Conservation (phyloP, 1,284 basidiomycete genomes). For the Tilletia indica region DNA sequence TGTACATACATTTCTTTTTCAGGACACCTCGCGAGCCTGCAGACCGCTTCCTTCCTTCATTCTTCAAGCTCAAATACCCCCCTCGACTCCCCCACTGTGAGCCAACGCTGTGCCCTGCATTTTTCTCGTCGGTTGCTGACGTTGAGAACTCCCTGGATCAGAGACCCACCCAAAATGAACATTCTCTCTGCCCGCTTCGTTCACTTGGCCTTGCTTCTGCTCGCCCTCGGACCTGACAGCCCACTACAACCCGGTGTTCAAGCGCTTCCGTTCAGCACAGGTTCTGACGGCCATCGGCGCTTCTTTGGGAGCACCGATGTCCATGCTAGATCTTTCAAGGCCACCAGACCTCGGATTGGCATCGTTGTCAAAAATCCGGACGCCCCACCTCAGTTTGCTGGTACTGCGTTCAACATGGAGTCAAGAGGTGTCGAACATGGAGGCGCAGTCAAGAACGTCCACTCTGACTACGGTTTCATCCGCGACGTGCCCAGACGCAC, state of each 20-base stretch:
- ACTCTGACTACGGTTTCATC: too few relatives aligned
- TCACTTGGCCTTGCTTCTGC: not conserved
- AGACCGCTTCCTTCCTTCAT: too few relatives aligned
- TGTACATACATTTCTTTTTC: conserved; percentile 9
- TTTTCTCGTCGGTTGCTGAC: not conserved
- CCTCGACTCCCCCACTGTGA: too few relatives aligned
- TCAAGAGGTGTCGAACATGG: not conserved
- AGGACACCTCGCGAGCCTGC: too few relatives aligned
- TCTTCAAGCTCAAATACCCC: too few relatives aligned
- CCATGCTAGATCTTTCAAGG: not conserved
- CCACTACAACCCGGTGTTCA: not conserved
- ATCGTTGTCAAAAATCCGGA: conserved; percentile 2
- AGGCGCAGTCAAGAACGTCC: not conserved
- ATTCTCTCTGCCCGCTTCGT: not conserved
- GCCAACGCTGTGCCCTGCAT: not conserved
- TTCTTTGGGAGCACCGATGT: not conserved
- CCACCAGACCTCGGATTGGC: conserved; percentile 1
- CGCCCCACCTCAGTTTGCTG: not conserved
- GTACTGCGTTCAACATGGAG: not conserved
- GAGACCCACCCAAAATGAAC: not conserved
- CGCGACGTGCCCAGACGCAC: too few relatives aligned
- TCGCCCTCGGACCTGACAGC: not conserved
- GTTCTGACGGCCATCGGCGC: not conserved
- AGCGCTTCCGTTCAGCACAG: conserved; percentile 4
- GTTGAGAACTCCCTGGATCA: not conserved